A percentile compares a stretch with the other conserved stretches of the same genome.
Evolutionary conservation across 305 asterid genomes (phyloP).

Genomic region (Solanum hybrid): DNA sequence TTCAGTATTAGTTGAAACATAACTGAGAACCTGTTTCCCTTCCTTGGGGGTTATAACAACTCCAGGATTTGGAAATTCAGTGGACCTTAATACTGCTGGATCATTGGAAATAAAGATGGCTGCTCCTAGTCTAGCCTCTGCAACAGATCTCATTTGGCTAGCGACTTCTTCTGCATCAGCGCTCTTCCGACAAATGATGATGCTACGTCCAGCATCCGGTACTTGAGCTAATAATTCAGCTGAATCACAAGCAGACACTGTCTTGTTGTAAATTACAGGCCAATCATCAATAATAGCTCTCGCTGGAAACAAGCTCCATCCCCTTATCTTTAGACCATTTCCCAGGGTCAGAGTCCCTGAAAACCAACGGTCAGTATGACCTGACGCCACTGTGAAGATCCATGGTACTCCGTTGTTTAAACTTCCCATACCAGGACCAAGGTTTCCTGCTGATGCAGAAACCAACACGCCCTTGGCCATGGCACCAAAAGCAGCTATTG

Average conservation of each 20-base stretch:
- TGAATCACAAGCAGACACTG: slow-evolving; percentile 34
- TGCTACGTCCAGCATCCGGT: slow-evolving; percentile 15
- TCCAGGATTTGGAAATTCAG: slow-evolving; percentile 26
- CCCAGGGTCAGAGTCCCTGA: slow-evolving; percentile 35
- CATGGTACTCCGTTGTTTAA: slow-evolving; percentile 55
- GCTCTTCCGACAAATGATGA: slow-evolving; percentile 26
- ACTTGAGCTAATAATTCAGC: slow-evolving; percentile 17
- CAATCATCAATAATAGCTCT: slow-evolving; percentile 17
- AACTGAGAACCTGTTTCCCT: slow-evolving; percentile 15
- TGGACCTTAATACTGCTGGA: slow-evolving; percentile 5
- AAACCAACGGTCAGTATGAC: slow-evolving; percentile 41
- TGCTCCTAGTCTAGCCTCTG: slow-evolving; percentile 24
- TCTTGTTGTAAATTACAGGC: slow-evolving; percentile 29
- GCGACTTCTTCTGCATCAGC: slow-evolving; percentile 4
- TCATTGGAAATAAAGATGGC: slow-evolving; percentile 34
- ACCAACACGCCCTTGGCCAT: slow-evolving; percentile 41
- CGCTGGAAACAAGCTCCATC: slow-evolving; percentile 56
- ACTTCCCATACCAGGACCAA: slow-evolving; percentile 24
- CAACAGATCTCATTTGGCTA: slow-evolving; percentile 12
- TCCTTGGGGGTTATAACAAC: slow-evolving; percentile 33
- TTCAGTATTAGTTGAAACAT: slow-evolving; percentile 4
- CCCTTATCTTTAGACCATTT: slow-evolving; percentile 23
- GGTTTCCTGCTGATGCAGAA: slow-evolving; percentile 51
- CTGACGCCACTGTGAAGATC: slow-evolving; percentile 43
- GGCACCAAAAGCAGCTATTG: slow-evolving; percentile 52